Percentiles rank a stretch among this genome's conserved stretches.
These are phyloP conservation scores for Cyclanthera cordifolia DNA, from an alignment of 306 rosid species.

Conservation along the genomic window DNA sequence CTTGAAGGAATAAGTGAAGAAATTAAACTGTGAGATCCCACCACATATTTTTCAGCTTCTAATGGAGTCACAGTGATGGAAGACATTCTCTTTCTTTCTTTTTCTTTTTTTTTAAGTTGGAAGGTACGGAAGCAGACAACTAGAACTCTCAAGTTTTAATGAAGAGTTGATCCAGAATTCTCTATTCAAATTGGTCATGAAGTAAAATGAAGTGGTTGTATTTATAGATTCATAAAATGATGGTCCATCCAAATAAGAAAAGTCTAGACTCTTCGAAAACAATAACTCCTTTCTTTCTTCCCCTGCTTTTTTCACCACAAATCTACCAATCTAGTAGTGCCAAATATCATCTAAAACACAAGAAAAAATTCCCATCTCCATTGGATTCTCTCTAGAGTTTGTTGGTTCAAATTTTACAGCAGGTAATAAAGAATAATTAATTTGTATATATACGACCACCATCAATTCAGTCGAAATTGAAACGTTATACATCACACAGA, in stretches of 20 bases:
- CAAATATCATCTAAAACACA: background rate
- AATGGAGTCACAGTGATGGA: conserved; percentile 6
- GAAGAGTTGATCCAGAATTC: conserved; percentile 6
- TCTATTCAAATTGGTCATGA: conserved; percentile 1
- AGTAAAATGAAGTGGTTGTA: conserved; percentile 9
- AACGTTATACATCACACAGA: background rate
- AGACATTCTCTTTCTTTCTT: conserved; percentile 16
- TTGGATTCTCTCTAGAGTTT: background rate
- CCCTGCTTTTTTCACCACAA: background rate
- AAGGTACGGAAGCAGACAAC: background rate
- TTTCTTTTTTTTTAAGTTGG: conserved; percentile 3
- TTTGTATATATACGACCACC: background rate
- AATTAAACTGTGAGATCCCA: conserved; percentile 8
- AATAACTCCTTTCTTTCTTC: background rate
- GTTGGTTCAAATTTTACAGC: background rate
- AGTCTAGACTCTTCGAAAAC: conserved; percentile 12
- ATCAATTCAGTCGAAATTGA: background rate
- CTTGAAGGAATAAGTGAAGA: background rate
- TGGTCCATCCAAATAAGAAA: conserved; percentile 11
- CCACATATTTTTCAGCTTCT: conserved; percentile 3
- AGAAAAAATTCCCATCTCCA: background rate
- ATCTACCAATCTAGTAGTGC: background rate
- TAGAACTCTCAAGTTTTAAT: background rate
- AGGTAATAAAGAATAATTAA: background rate
- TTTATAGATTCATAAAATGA: conserved; percentile 6